phyloP scores from a whole-genome alignment of 2,329 filamentous ascomycete genomes.

The Coniochaeta sp. region DNA sequence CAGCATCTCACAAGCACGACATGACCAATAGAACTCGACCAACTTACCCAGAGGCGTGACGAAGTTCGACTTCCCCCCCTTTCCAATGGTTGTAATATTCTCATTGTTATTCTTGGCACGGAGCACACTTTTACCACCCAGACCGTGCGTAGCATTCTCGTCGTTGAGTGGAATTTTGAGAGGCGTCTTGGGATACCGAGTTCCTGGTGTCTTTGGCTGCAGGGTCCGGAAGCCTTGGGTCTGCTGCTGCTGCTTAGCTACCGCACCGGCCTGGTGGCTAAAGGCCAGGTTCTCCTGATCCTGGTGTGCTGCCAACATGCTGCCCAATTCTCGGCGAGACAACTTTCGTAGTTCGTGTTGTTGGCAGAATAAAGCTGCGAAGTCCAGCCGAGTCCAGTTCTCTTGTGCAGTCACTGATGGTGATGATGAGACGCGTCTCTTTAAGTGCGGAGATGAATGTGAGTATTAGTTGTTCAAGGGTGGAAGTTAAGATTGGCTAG shows the following conservation, averaged over 20 bases:
- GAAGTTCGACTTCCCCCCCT: conserved; percentile 57
- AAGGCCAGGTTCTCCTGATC: conserved; percentile 87
- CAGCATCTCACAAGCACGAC: not conserved
- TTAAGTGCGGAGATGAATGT: not conserved
- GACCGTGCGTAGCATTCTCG: conserved; percentile 61
- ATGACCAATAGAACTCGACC: not conserved
- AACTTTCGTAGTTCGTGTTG: not conserved
- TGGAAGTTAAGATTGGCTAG: not conserved
- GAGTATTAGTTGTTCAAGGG: not conserved
- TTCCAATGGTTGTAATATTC: conserved; percentile 44
- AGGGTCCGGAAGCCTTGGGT: conserved; percentile 26
- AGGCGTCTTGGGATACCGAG: conserved; percentile 73
- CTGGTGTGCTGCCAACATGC: conserved; percentile 68
- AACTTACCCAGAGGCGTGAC: conserved; percentile 72
- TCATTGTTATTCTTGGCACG: conserved; percentile 48
- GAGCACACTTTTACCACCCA: conserved; percentile 50
- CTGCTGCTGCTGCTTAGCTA: conserved; percentile 57
- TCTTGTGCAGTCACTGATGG: not conserved
- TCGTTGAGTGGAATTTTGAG: conserved; percentile 72
- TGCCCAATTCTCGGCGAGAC: not conserved
- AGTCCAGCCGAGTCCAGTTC: not conserved
- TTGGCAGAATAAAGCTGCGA: too few relatives aligned
- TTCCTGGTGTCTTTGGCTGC: conserved; percentile 72
- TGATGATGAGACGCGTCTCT: not conserved
- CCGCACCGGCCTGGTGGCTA: conserved; percentile 62